These are phyloP conservation scores for Halophytophthora polymorphica DNA, from an alignment of 352 stramenopile genomes.

Conservation along the genomic window DNA sequence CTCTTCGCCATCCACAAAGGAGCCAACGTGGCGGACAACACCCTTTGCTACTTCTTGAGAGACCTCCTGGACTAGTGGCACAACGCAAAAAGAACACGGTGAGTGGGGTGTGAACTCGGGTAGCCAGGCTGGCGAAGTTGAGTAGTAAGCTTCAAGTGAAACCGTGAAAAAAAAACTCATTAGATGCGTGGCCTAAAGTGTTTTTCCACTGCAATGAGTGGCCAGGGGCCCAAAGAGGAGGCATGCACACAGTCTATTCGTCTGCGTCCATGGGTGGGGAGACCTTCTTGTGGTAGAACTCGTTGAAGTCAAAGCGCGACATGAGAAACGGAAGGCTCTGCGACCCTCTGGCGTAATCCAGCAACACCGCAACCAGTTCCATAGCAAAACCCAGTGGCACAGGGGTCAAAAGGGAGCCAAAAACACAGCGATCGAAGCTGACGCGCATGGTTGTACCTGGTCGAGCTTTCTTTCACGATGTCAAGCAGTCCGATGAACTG, in stretches of 20 bases:
- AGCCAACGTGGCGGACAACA: constrained; percentile 39
- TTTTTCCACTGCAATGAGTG: not conserved
- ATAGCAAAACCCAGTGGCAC: not conserved
- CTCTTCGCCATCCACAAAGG: constrained; percentile 49
- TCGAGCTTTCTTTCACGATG: constrained; percentile 56
- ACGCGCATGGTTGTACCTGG: constrained; percentile 34
- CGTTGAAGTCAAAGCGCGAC: constrained; percentile 91
- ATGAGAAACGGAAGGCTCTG: constrained; percentile 85
- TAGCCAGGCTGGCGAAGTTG: no score
- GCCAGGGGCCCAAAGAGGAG: not conserved
- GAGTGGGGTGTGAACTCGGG: not conserved
- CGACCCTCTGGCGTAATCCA: constrained; percentile 33
- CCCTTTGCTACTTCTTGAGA: constrained; percentile 70
- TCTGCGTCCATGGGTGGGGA: constrained; percentile 37
- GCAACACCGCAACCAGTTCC: not conserved
- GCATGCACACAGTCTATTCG: constrained; percentile 25
- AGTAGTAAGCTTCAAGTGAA: no score
- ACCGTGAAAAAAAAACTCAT: no score
- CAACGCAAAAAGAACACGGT: not conserved
- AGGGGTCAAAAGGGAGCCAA: constrained; percentile 1
- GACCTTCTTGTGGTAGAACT: constrained; percentile 78
- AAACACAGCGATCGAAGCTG: constrained; percentile 1
- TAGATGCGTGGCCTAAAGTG: not conserved
- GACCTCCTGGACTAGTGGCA: constrained; percentile 50
- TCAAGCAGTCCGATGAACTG: constrained; percentile 73